A percentile compares a stretch with the other conserved stretches of the same genome.
phyloP scores from a whole-genome alignment of 345 rosid genomes.

The Populus pruinosa region DNA sequence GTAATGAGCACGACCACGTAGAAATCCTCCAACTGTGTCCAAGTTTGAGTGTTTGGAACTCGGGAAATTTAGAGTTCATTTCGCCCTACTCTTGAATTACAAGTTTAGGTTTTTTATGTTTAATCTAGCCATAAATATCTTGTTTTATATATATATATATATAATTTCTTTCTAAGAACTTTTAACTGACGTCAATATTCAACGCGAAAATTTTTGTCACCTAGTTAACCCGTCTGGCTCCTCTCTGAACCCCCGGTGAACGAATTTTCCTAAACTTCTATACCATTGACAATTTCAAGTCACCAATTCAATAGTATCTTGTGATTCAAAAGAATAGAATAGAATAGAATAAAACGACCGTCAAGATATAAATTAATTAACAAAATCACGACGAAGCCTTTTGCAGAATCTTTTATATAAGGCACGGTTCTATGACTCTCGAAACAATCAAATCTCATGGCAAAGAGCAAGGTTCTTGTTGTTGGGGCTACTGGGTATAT shows the following conservation, averaged over 20 bases:
- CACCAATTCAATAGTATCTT: not conserved
- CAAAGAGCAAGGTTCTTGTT: constrained; percentile 48
- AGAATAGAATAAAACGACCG: not conserved
- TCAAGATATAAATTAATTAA: not conserved
- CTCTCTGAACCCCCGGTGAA: not conserved
- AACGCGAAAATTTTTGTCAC: not conserved
- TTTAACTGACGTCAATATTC: not conserved
- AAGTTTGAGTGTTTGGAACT: not conserved
- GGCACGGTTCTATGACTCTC: not conserved
- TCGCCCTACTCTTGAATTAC: too few relatives aligned
- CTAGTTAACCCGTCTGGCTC: not conserved
- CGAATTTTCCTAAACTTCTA: not conserved
- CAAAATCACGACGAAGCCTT: not conserved
- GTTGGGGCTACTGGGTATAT: constrained; percentile 66
- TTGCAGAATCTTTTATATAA: not conserved
- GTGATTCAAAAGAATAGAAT: not conserved
- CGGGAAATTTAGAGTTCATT: too few relatives aligned
- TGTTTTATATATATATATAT: too few relatives aligned
- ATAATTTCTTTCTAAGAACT: too few relatives aligned
- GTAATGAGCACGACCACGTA: not conserved
- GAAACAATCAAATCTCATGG: constrained; percentile 10
- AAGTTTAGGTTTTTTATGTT: too few relatives aligned
- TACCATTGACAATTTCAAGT: not conserved
- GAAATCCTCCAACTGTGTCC: not conserved
- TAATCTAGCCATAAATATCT: too few relatives aligned